Percentiles rank a stretch among this genome's conserved stretches.
These are phyloP conservation scores for Porcisia hertigi DNA, from an alignment of 208 protist species.

Conservation along the genomic window DNA sequence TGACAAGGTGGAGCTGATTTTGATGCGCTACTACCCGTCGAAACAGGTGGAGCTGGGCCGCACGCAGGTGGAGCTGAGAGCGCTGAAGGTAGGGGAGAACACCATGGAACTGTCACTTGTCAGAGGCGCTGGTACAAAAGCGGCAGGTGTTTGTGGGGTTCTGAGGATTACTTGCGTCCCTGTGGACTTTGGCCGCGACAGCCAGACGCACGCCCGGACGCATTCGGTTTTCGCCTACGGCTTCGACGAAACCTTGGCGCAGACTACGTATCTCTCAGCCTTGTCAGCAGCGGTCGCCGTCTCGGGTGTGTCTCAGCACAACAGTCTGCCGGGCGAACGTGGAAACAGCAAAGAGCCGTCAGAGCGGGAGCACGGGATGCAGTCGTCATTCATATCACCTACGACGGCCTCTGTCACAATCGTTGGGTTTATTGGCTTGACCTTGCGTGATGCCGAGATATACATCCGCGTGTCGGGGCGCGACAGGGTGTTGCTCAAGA, in stretches of 20 bases:
- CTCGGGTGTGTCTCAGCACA: not conserved
- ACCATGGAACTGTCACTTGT: slow-evolving; percentile 58
- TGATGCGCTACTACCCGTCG: slow-evolving; percentile 40
- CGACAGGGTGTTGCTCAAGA: slow-evolving; percentile 30
- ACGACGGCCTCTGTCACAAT: slow-evolving; percentile 30
- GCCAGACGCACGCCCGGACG: slow-evolving; percentile 5
- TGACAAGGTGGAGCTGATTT: slow-evolving; percentile 68
- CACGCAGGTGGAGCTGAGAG: slow-evolving; percentile 49
- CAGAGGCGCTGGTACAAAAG: slow-evolving; percentile 35
- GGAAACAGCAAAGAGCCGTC: not conserved
- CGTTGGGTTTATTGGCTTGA: slow-evolving; percentile 30
- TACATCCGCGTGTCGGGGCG: slow-evolving; percentile 40
- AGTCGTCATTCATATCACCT: not conserved
- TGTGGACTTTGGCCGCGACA: slow-evolving; percentile 30
- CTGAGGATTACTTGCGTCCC: slow-evolving; percentile 57
- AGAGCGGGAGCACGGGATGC: not conserved
- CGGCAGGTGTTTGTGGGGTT: slow-evolving; percentile 43
- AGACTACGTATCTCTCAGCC: slow-evolving; percentile 16
- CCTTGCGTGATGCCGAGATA: slow-evolving; percentile 31
- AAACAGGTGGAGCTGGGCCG: slow-evolving; percentile 52
- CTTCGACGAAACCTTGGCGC: slow-evolving; percentile 20
- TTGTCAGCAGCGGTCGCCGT: not conserved
- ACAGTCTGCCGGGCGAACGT: not conserved
- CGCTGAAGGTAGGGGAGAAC: slow-evolving; percentile 32
- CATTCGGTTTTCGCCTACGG: slow-evolving; percentile 24